Evolutionary conservation across 805 yeast genomes (phyloP).

Genomic region (Schwanniomyces yamadae): DNA sequence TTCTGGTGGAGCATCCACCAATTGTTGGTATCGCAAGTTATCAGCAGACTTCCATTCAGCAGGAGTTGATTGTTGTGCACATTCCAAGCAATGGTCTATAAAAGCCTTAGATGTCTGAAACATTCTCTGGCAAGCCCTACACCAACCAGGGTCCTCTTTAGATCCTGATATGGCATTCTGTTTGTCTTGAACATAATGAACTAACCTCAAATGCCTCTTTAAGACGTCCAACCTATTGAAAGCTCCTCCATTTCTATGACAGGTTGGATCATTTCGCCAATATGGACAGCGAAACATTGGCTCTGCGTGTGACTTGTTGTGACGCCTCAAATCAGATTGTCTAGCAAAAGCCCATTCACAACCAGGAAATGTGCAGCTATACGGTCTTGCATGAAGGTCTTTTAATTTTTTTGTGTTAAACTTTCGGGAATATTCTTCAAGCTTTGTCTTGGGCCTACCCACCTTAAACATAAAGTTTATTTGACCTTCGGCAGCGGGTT

Average conservation of each 20-base stretch:
- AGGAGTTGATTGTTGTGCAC: slow-evolving; percentile 43
- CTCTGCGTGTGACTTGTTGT: slow-evolving; percentile 60
- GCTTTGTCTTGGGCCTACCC: slow-evolving; percentile 12
- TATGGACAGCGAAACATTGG: slow-evolving; percentile 74
- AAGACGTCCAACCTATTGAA: slow-evolving; percentile 73
- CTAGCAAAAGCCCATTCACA: slow-evolving; percentile 74
- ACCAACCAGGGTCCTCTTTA: slow-evolving; percentile 62
- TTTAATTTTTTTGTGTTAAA: slow-evolving; percentile 8
- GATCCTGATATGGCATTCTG: slow-evolving; percentile 24
- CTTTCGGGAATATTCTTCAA: slow-evolving; percentile 9
- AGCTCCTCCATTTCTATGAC: slow-evolving; percentile 76
- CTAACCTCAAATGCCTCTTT: slow-evolving; percentile 68
- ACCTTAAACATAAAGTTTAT: slow-evolving; percentile 8
- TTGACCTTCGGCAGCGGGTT: slow-evolving; percentile 3
- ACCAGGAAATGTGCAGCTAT: slow-evolving; percentile 36
- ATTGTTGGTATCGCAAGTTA: slow-evolving; percentile 1
- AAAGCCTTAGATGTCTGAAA: slow-evolving; percentile 56
- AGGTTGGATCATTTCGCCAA: slow-evolving; percentile 65
- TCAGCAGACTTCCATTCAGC: slow-evolving; percentile 20
- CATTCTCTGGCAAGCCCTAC: slow-evolving; percentile 60
- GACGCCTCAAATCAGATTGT: slow-evolving; percentile 68
- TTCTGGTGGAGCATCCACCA: not conserved
- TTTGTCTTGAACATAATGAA: slow-evolving; percentile 59
- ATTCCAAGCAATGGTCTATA: slow-evolving; percentile 62
- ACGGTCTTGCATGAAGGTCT: slow-evolving; percentile 28